These are phyloP conservation scores for Fraxinus angustifolia DNA, from an alignment of 305 asterid species.

Conservation along the genomic window DNA sequence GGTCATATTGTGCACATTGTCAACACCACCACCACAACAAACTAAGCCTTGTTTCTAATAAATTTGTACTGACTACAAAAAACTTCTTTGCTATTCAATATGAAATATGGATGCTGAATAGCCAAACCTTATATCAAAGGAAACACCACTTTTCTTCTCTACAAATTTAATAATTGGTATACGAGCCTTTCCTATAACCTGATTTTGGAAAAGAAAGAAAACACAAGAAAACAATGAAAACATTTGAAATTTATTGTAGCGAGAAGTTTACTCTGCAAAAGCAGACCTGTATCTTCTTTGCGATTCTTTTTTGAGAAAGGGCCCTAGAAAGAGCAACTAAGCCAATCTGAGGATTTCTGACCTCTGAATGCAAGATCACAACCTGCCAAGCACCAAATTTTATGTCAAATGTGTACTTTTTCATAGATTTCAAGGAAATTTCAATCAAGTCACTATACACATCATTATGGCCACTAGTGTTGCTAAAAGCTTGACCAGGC, in stretches of 20 bases:
- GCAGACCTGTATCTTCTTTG: constrained; percentile 82
- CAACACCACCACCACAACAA: not conserved
- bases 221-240: constrained; percentile 4
- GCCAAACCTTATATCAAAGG: constrained; percentile 80
- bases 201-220: constrained; percentile 10
- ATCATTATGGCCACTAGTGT: not conserved
- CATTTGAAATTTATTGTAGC: constrained; percentile 9
- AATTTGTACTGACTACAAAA: not conserved
- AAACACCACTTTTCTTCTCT: constrained; percentile 76
- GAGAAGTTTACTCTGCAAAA: constrained; percentile 18
- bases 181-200: constrained; percentile 96
- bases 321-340: constrained; percentile 87
- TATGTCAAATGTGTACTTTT: not conserved
- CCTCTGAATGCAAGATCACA: constrained; percentile 75
- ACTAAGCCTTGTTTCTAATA: not conserved
- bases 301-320: constrained; percentile 78
- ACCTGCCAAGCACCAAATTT: constrained; percentile 41
- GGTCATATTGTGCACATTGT: not conserved
- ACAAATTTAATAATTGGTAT: constrained; percentile 90
- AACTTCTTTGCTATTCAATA: not conserved
- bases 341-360: constrained; percentile 71
- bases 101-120: not conserved
- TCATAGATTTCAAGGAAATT: not conserved
- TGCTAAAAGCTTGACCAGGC: not conserved
- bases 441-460: not conserved